phyloP scores from a whole-genome alignment of 805 yeast species.

The Candida golubevii region DNA sequence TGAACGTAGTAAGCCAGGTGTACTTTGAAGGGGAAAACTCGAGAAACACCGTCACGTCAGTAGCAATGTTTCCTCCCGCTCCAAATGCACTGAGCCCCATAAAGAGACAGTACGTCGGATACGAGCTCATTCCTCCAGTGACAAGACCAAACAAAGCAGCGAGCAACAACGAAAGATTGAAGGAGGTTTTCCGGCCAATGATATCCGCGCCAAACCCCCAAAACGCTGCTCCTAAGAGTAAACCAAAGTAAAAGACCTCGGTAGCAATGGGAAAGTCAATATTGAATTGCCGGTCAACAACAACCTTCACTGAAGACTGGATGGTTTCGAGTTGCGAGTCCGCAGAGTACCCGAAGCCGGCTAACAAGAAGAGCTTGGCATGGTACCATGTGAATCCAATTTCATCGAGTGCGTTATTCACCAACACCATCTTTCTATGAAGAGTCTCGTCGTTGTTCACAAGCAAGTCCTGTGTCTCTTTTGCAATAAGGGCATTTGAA shows the following conservation, averaged over 20 bases:
- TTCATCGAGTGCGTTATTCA: constrained; percentile 55
- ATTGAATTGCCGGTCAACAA: constrained; percentile 46
- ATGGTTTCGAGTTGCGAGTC: constrained; percentile 39
- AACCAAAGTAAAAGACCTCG: constrained; percentile 46
- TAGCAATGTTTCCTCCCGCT: constrained; percentile 55
- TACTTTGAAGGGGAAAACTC: constrained; percentile 49
- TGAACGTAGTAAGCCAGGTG: constrained; percentile 49
- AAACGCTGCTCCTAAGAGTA: constrained; percentile 48
- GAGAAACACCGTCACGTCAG: constrained; percentile 50
- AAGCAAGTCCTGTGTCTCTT: not conserved
- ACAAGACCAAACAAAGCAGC: constrained; percentile 50
- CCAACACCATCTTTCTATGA: constrained; percentile 38
- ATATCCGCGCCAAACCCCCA: constrained; percentile 57
- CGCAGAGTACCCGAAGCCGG: constrained; percentile 55
- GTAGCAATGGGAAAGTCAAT: constrained; percentile 39
- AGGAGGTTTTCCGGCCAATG: constrained; percentile 50
- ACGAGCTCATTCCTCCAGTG: constrained; percentile 48
- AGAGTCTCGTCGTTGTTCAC: constrained; percentile 26
- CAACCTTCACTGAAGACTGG: constrained; percentile 44
- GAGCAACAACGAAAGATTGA: constrained; percentile 45
- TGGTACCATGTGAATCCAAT: constrained; percentile 58
- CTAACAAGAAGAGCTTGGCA: constrained; percentile 44
- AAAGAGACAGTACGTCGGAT: constrained; percentile 48
- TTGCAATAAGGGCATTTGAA: too few relatives aligned
- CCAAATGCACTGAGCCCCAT: constrained; percentile 42